Evolutionary conservation across 331 rosid species (phyloP).

Genomic region (Acacia pycnantha): DNA sequence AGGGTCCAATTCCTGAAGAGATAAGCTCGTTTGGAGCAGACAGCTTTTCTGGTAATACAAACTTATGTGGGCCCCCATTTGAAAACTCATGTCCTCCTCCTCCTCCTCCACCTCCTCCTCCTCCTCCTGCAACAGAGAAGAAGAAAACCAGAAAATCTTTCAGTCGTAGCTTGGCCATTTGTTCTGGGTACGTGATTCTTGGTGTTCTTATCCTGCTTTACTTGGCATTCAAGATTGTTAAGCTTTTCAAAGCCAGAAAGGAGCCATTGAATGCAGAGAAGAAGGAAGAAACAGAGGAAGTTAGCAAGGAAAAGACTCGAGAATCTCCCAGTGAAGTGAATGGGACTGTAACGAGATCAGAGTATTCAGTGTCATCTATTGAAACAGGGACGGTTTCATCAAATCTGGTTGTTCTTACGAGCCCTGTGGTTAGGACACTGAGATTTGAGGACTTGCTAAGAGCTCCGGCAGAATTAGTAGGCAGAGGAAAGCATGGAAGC

Average conservation of each 20-base stretch:
- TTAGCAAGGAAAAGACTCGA: slow-evolving; percentile 31
- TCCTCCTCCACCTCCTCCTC: not conserved
- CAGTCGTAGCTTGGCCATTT: slow-evolving; percentile 24
- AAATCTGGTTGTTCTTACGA: slow-evolving; percentile 47
- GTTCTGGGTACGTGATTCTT: slow-evolving; percentile 48
- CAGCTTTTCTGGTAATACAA: slow-evolving; percentile 57
- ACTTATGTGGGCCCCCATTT: slow-evolving; percentile 67
- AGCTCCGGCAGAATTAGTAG: slow-evolving; percentile 73
- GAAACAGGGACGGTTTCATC: slow-evolving; percentile 45
- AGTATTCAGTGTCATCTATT: slow-evolving; percentile 49
- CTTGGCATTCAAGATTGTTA: slow-evolving; percentile 22
- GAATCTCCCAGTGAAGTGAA: slow-evolving; percentile 34
- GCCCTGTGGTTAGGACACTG: slow-evolving; percentile 35
- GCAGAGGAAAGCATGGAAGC: slow-evolving; percentile 74
- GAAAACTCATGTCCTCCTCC: slow-evolving; percentile 39
- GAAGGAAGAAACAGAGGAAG: slow-evolving; percentile 26
- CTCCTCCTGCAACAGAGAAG: not conserved
- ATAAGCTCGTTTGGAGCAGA: slow-evolving; percentile 37
- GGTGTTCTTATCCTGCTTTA: slow-evolving; percentile 35
- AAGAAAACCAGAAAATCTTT: slow-evolving; percentile 21
- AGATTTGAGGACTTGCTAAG: slow-evolving; percentile 65
- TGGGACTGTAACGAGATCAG: slow-evolving; percentile 33
- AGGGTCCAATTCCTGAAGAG: slow-evolving; percentile 54
- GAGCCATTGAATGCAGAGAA: slow-evolving; percentile 18
- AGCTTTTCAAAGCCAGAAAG: slow-evolving; percentile 21